Conservation (phyloP, 805 yeast species). For the Wickerhamomyces silvicola region DNA sequence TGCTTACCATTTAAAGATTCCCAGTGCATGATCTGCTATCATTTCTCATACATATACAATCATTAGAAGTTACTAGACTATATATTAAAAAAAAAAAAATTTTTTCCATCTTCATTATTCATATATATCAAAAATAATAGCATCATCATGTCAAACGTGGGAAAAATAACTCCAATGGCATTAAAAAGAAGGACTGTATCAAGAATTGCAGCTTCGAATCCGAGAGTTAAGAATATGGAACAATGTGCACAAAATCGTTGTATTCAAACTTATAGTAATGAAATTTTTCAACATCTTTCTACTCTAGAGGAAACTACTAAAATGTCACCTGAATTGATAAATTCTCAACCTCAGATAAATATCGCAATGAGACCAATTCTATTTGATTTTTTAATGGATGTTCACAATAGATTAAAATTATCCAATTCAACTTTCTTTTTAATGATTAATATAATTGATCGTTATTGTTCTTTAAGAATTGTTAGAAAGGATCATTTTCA, state of each 20-base stretch:
- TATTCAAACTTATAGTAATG: slow-evolving; percentile 39
- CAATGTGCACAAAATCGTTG: slow-evolving; percentile 37
- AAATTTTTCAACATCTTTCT: slow-evolving; percentile 30
- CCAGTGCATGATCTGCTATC: too few species aligned
- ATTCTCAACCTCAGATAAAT: slow-evolving; percentile 35
- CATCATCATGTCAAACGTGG: too few species aligned
- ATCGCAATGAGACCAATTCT: slow-evolving; percentile 63
- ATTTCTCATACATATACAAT: too few species aligned
- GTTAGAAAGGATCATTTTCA: slow-evolving; percentile 81
- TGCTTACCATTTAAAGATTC: too few species aligned
- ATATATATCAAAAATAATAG: too few species aligned
- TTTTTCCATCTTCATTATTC: too few species aligned
- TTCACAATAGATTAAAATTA: slow-evolving; percentile 55
- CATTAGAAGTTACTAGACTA: too few species aligned
- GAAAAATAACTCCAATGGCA: slow-evolving; percentile 21
- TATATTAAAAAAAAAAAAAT: too few species aligned
- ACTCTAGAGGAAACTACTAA: slow-evolving; percentile 26
- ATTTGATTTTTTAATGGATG: slow-evolving; percentile 75
- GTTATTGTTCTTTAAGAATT: slow-evolving; percentile 77
- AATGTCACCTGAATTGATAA: slow-evolving; percentile 23
- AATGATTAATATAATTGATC: slow-evolving; percentile 69
- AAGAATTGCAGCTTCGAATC: slow-evolving; percentile 28
- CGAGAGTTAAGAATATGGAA: slow-evolving; percentile 40
- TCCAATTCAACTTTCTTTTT: slow-evolving; percentile 60
- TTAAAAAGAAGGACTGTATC: slow-evolving; percentile 19